These are phyloP conservation scores for Kluyveromyces marxianus DNA, from an alignment of 1,139 yeast genomes.

Conservation along the genomic window DNA sequence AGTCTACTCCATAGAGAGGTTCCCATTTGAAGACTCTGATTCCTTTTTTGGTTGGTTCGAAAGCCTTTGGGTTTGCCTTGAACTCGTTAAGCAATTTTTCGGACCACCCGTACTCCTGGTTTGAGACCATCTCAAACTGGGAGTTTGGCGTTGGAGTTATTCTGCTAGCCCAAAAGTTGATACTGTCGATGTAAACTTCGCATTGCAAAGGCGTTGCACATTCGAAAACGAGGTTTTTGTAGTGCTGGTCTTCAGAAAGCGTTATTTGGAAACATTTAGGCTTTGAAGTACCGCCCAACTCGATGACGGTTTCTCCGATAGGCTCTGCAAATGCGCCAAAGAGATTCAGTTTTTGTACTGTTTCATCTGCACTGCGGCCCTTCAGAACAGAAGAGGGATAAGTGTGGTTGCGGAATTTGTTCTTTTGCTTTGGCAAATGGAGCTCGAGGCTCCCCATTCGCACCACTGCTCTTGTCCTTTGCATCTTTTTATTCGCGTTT, in stretches of 20 bases:
- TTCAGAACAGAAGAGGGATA: neutral
- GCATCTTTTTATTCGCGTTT: conserved; percentile 3
- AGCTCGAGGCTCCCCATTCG: conserved; percentile 3
- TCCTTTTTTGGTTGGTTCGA: neutral
- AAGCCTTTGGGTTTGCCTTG: neutral
- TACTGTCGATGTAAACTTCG: conserved; percentile 59
- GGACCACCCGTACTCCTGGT: conserved; percentile 82
- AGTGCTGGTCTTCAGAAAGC: neutral
- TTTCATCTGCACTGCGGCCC: neutral
- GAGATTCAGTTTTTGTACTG: neutral
- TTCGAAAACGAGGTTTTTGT: conserved; percentile 1
- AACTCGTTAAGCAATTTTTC: conserved; percentile 15
- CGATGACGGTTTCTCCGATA: conserved; percentile 2
- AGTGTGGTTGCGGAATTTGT: neutral
- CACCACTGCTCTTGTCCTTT: neutral
- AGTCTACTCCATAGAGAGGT: conserved; percentile 33
- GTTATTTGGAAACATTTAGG: conserved; percentile 1
- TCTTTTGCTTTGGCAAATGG: conserved; percentile 1
- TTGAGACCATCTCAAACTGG: conserved; percentile 51
- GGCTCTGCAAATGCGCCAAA: conserved; percentile 5
- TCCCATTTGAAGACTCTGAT: conserved; percentile 33
- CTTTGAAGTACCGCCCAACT: neutral
- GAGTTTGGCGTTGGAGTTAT: conserved; percentile 65
- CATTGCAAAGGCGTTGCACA: conserved; percentile 1
- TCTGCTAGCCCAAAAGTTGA: conserved; percentile 89